Conservation (phyloP, 2,329 filamentous ascomycete species). For the Aspergillus eucalypticola region DNA sequence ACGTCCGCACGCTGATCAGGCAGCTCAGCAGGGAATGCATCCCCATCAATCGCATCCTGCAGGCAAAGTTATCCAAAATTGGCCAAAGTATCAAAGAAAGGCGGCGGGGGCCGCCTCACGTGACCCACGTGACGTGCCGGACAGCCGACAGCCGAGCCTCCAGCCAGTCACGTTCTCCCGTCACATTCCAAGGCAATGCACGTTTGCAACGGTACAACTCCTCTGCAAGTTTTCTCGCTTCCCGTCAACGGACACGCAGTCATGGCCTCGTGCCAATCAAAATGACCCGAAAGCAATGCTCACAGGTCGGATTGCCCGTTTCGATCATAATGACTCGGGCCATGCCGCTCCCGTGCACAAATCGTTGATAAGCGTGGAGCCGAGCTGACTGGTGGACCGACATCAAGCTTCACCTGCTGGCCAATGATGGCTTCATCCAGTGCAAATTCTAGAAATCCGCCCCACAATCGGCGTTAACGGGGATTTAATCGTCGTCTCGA, state of each 20-base stretch:
- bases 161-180: neutral
- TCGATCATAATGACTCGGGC: neutral
- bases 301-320: neutral
- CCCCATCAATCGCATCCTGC: neutral
- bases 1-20: neutral
- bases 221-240: too few species aligned
- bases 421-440: constrained; percentile 1
- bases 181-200: too few species aligned
- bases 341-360: neutral
- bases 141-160: neutral
- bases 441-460: constrained; percentile 1
- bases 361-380: neutral
- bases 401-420: constrained; percentile 7
- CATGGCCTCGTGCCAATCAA: neutral
- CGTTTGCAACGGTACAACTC: neutral
- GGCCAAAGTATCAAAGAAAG: neutral
- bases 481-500: neutral
- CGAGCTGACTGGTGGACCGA: neutral
- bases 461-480: constrained; percentile 8
- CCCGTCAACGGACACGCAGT: too few species aligned
- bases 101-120: neutral
- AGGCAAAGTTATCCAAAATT: too few species aligned
- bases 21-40: neutral
- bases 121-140: neutral
- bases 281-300: neutral